Conservation (phyloP, 2,329 filamentous ascomycete species). For the Pseudogymnoascus sp. region DNA sequence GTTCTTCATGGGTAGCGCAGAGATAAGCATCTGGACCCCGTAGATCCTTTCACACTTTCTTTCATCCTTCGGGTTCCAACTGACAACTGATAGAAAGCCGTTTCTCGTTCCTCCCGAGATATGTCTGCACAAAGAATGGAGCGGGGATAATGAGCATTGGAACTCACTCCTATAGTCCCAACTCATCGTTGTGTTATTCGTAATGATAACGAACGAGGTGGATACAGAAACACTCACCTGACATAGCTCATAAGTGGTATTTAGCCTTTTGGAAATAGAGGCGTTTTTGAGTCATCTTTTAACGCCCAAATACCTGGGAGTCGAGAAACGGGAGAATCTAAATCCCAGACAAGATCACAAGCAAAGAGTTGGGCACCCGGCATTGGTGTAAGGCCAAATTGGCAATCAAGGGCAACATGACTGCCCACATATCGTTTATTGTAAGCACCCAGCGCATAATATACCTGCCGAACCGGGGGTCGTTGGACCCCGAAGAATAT, state of each 20-base stretch:
- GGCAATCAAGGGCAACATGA: not conserved
- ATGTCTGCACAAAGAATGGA: slow-evolving; percentile 5
- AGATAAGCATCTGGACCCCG: slow-evolving; percentile 8
- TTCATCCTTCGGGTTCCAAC: not conserved
- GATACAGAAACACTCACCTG: not conserved
- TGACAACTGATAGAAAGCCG: slow-evolving; percentile 1
- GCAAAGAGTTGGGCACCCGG: not conserved
- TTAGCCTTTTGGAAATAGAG: not conserved
- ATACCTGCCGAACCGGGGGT: not conserved
- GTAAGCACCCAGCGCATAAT: not conserved
- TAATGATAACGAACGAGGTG: not conserved
- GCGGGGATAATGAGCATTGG: not conserved
- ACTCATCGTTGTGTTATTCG: not conserved
- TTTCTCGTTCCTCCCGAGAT: not conserved
- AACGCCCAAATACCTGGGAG: not conserved
- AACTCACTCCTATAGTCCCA: not conserved
- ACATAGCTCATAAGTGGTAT: not conserved
- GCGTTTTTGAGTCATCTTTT: not conserved
- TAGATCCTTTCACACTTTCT: slow-evolving; percentile 7
- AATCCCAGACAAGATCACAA: not conserved
- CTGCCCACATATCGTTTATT: not conserved
- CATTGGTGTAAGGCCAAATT: not conserved
- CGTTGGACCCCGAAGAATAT: not conserved
- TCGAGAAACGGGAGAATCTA: not conserved
- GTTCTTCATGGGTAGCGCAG: not conserved